Base-by-base conservation (phyloP, 202 grass and related monocot species). In the Dendrocalamus latiflorus region DNA sequence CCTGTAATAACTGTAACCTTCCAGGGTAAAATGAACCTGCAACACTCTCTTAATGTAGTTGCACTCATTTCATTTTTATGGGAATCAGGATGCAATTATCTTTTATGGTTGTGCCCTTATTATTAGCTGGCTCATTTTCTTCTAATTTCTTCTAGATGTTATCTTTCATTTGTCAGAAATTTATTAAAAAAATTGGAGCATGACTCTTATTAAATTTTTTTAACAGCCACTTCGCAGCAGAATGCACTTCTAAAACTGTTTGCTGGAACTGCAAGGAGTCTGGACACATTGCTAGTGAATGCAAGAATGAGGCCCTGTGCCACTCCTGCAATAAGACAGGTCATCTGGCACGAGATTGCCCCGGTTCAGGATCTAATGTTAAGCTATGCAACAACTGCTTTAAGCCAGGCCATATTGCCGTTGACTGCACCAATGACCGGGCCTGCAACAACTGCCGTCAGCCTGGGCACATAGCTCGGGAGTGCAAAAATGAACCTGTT, bases 381-480 rank as follows among this genome's bases (percentile, higher is more conserved):
- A 93, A 91, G 87, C 26, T 95, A 12, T 98, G 95, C 86, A 98
- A 95, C 82, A 98, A 94, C 56, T 95, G 95, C 58, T 83, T 88
- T 72, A 93, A 90, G 73, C 85, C 85, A 55, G 92, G 95, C 13
- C 95, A 98, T 69, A 93, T 95, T 45, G 86, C 93, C 42, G 81
- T 89, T 28, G 92, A 91, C 51, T 95, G 92, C 68, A 95, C 88
- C 37, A 98, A 93, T 45, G 89, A 95, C 15, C 90, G 75, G 15
- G 92, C 92, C 63, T 98, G 95, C 87, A 98, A 98, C 82, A 98
- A 95, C 79, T 98, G 95, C 63, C 90, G 80, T 74, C 86, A 94
- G 53, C 85, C 92, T 1, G 95, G 95, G 4, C 92, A 95, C 80
- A 88, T 98, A 38, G 95, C 95, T 51, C 84, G 90, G 28, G 89